Evolutionary conservation across 306 rosid species (phyloP).

Genomic region (Quercus gilva): DNA sequence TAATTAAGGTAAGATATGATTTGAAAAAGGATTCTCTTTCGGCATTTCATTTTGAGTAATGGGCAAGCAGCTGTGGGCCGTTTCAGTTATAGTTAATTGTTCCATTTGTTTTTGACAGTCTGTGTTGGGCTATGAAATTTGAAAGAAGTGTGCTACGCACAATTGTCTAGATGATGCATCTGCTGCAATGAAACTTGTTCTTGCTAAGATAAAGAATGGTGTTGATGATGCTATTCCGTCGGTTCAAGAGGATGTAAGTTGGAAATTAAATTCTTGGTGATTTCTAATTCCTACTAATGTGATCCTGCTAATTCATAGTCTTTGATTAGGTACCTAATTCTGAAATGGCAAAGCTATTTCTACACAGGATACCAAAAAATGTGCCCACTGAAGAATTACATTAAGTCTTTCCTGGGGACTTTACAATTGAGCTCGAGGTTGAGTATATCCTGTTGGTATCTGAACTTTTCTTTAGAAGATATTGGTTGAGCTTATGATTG

Average conservation of each 20-base stretch:
- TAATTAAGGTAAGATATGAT: not conserved
- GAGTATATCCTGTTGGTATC: slow-evolving; percentile 15
- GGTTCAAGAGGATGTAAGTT: slow-evolving; percentile 56
- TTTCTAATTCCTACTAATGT: not conserved
- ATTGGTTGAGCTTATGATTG: slow-evolving; percentile 9
- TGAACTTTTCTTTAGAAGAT: not conserved
- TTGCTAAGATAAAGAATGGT: slow-evolving; percentile 63
- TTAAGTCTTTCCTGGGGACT: slow-evolving; percentile 51
- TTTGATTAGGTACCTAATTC: slow-evolving; percentile 41
- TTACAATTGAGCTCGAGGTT: slow-evolving; percentile 62
- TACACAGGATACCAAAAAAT: slow-evolving; percentile 58
- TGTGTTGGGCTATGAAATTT: slow-evolving; percentile 61
- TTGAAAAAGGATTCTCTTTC: not conserved
- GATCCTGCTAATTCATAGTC: slow-evolving; percentile 1
- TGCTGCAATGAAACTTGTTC: slow-evolving; percentile 93
- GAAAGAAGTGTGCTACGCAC: slow-evolving; percentile 65
- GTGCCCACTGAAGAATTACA: slow-evolving; percentile 48
- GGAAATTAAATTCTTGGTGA: slow-evolving; percentile 1
- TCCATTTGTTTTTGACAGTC: slow-evolving; percentile 39
- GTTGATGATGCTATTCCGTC: slow-evolving; percentile 40
- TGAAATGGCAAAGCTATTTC: slow-evolving; percentile 53
- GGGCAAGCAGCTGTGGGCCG: not conserved
- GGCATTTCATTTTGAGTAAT: not conserved
- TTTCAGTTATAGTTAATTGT: slow-evolving; percentile 1
- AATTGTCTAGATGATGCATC: slow-evolving; percentile 82